Evolutionary conservation across 2,329 filamentous ascomycete genomes (phyloP), one percentile per base, ranked within the genome.

Genomic region (Didymella glomerata): DNA sequence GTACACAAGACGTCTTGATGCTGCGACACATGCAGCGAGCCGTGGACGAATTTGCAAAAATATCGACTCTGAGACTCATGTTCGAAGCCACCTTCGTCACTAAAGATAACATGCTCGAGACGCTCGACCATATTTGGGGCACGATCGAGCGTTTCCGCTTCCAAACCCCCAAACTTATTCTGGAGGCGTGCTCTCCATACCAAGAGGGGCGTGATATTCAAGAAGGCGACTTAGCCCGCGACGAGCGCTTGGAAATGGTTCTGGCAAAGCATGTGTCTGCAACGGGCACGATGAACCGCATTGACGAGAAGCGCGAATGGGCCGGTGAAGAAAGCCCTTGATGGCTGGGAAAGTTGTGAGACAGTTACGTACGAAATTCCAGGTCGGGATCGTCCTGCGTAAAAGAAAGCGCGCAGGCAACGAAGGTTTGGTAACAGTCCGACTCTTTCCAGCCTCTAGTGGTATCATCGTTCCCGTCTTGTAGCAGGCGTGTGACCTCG

Each of bases 231-330:
- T 2, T 42, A 42, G 25, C 41, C 16, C n/a, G 27, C 14, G 48
- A 50, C 30, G 48, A 32, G 16, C 38, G 18, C 13, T 32, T 50
- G 38, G 48, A 40, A 20, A 50, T 3, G 13, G 14, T 50, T 22
- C n/a, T 50, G 48, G 25, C 20, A 13, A 50, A 42, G 38, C 18
- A 50, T 20, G 9, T 51, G 38, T 51, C 27, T 34, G 48, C 48
- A 22, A 51, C 28, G 2, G 48, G 38, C 14, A 51, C 14, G 4
- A 14, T 27, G 11, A 24, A 25, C 18, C 22, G 22, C 25, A 10
- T 30, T 24, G 7, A 18, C 25, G 48, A 6, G 9, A 32, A 40
- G 25, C 0, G 14, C 14, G 14, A n/a, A 6, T 24, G 16, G 27
- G 7, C 5, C 9, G 16, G 9, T 25, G 46, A 11, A 20, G 25